These are phyloP conservation scores for Zygosaccharomyces siamensis DNA, from an alignment of 805 yeast species.

Conservation along the genomic window DNA sequence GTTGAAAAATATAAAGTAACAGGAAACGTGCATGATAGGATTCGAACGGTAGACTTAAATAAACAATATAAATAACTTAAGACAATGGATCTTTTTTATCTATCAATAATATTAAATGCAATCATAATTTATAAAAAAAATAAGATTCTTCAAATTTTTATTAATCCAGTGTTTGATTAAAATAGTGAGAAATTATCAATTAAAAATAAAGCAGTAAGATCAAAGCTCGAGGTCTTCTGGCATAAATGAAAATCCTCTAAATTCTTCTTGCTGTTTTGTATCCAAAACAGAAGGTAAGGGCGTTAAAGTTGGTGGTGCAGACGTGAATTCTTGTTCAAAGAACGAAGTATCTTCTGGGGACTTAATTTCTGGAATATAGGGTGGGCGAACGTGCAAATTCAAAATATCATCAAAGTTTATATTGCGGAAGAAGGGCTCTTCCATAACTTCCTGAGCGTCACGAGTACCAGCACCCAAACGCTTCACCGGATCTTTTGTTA, in stretches of 20 bases:
- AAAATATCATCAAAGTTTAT: slow-evolving; percentile 85
- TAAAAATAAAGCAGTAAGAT: not conserved
- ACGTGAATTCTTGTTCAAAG: slow-evolving; percentile 91
- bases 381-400: slow-evolving; percentile 69
- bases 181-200: not conserved
- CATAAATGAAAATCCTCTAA: slow-evolving; percentile 92
- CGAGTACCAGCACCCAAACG: slow-evolving; percentile 84
- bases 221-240: slow-evolving; percentile 48
- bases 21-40: not conserved
- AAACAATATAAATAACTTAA: not conserved
- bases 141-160: not conserved
- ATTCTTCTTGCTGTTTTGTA: slow-evolving; percentile 88
- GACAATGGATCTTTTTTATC: not conserved
- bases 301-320: slow-evolving; percentile 89
- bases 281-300: slow-evolving; percentile 88
- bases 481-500: slow-evolving; percentile 79
- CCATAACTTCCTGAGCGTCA: slow-evolving; percentile 93
- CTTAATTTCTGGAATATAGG: slow-evolving; percentile 81
- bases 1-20: not conserved
- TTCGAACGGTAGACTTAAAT: not conserved
- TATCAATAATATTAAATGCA: slow-evolving; percentile 3
- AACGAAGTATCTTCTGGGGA: slow-evolving; percentile 88
- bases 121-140: not conserved
- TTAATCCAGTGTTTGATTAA: not conserved
- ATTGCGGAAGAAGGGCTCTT: slow-evolving; percentile 87